These are phyloP conservation scores for Neurospora sp. DNA, from an alignment of 495 filamentous ascomycete genomes.

Conservation along the genomic window DNA sequence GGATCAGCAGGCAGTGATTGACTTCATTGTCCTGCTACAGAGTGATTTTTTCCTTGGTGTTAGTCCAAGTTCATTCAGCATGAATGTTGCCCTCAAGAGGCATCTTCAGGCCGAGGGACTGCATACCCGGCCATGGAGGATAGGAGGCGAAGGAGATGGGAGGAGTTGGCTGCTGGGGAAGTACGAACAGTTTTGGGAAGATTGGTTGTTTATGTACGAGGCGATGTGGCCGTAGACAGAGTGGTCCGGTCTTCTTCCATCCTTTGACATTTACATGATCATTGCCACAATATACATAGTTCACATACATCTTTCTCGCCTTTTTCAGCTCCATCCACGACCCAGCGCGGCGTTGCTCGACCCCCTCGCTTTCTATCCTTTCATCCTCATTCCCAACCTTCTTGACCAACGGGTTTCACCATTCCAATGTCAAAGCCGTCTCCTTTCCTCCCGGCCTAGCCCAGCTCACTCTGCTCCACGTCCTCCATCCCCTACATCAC, in stretches of 20 bases:
- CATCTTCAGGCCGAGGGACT: slow-evolving; percentile 29
- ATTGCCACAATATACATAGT: not conserved
- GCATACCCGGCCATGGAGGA: slow-evolving; percentile 32
- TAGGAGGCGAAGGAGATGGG: slow-evolving; percentile 30
- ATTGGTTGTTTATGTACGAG: slow-evolving; percentile 40
- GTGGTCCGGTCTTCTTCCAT: not conserved
- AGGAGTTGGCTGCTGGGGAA: slow-evolving; percentile 33
- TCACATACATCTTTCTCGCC: not conserved
- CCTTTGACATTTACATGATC: not conserved
- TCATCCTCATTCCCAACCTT: not conserved
- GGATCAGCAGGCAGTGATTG: slow-evolving; percentile 37
- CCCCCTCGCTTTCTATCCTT: not conserved
- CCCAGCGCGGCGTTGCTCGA: not conserved
- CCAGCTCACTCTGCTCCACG: not conserved
- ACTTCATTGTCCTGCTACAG: slow-evolving; percentile 30
- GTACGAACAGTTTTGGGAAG: slow-evolving; percentile 32
- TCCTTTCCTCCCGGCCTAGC: not conserved
- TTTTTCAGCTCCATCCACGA: not conserved
- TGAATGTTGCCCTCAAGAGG: slow-evolving; percentile 33
- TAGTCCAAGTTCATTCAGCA: slow-evolving; percentile 36
- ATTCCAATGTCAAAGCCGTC: not conserved
- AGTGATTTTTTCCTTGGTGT: slow-evolving; percentile 34
- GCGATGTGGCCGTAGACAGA: slow-evolving; percentile 30
- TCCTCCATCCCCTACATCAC: not conserved
- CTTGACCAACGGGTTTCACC: not conserved